These are phyloP conservation scores for Colletotrichum eremochloae DNA, from an alignment of 2,329 filamentous ascomycete genomes.

Conservation along the genomic window DNA sequence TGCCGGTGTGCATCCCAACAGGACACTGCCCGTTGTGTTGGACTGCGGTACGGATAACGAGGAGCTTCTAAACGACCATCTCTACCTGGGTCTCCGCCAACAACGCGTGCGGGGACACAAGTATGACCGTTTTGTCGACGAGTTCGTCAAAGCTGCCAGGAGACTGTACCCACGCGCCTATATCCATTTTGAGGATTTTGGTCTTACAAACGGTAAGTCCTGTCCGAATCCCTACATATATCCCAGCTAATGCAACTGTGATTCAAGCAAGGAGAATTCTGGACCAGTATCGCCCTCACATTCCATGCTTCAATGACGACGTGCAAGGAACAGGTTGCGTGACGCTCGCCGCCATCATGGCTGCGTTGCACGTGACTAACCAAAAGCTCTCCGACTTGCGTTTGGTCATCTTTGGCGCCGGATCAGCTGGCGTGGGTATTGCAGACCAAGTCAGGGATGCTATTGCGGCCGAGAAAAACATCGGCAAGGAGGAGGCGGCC, in stretches of 20 bases:
- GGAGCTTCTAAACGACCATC: constrained; percentile 77
- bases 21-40: constrained; percentile 83
- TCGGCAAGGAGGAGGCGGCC: constrained; percentile 79
- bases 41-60: constrained; percentile 91
- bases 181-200: constrained; percentile 93
- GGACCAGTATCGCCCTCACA: constrained; percentile 78
- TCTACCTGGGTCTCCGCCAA: constrained; percentile 83
- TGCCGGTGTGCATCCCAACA: constrained; percentile 85
- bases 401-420: constrained; percentile 83
- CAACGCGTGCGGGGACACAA: constrained; percentile 75
- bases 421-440: constrained; percentile 86
- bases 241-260: neutral
- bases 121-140: constrained; percentile 83
- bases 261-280: constrained; percentile 75
- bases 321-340: constrained; percentile 92
- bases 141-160: constrained; percentile 76
- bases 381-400: constrained; percentile 76
- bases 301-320: constrained; percentile 92
- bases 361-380: constrained; percentile 77
- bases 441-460: constrained; percentile 87
- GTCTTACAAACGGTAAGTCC: constrained; percentile 73
- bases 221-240: constrained; percentile 1
- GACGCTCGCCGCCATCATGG: constrained; percentile 84
- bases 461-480: constrained; percentile 76
- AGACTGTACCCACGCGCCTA: constrained; percentile 83